These are phyloP conservation scores for Calonectria montana DNA, from an alignment of 2,329 filamentous ascomycete genomes.

Conservation along the genomic window DNA sequence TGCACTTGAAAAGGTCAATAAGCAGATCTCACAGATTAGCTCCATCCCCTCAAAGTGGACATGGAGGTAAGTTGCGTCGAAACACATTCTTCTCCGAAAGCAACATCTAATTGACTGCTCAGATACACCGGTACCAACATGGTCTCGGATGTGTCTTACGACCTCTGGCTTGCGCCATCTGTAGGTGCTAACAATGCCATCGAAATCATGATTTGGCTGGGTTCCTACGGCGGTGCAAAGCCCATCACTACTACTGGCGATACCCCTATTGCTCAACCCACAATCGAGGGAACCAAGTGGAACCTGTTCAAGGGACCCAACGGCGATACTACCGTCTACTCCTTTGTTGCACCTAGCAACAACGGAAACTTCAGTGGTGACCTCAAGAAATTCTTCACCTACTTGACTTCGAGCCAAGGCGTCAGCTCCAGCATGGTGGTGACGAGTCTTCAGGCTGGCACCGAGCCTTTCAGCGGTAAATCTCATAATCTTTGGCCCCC, in stretches of 20 bases:
- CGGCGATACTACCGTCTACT: conserved; percentile 68
- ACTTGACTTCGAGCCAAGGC: conserved; percentile 61
- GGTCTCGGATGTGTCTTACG: conserved; percentile 68
- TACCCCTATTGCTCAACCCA: conserved; percentile 51
- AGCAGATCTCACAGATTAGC: conserved; percentile 49
- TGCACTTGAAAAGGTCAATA: conserved; percentile 50
- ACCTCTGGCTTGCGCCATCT: conserved; percentile 66
- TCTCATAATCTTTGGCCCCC: no score
- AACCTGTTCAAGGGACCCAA: conserved; percentile 69
- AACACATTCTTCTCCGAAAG: not conserved
- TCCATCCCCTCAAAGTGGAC: conserved; percentile 51
- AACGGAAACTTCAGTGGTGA: conserved; percentile 66
- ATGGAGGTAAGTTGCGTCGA: conserved; percentile 27
- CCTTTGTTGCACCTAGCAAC: conserved; percentile 56
- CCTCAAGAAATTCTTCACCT: conserved; percentile 66
- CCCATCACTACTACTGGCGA: conserved; percentile 54
- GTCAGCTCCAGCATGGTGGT: conserved; percentile 29
- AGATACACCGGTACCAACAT: conserved; percentile 45
- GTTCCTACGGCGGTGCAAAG: conserved; percentile 65
- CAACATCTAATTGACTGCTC: not conserved
- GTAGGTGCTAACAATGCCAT: conserved; percentile 58
- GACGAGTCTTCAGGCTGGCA: conserved; percentile 50
- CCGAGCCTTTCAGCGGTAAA: conserved; percentile 64
- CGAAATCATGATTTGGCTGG: conserved; percentile 74
- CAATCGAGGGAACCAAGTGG: conserved; percentile 63